Base-by-base conservation (phyloP, 495 filamentous ascomycete genomes). In the Cenococcum geophilum region DNA sequence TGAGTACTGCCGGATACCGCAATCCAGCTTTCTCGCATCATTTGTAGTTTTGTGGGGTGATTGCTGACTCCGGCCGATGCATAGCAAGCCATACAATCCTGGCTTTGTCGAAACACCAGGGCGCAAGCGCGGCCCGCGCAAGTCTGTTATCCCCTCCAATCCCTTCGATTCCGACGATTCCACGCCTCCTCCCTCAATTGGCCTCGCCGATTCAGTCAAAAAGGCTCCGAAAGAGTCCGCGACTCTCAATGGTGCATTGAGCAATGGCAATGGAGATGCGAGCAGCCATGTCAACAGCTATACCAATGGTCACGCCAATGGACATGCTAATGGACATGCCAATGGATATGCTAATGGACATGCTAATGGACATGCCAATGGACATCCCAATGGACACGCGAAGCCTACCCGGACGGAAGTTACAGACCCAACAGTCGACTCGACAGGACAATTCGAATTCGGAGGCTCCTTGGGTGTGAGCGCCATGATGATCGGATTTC, bases 401-500 rank as follows among this genome's bases (percentile, higher is more conserved):
- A 58, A 57, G 34, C 25, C 18, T 27, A 6, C 21, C 8, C 16
- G 32, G 10, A n/a, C 60, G 11, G n/a, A 14, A 8, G 18, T 52
- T 5, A 32, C 16, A 32, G 87, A 96, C 68, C 87, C 85, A 63
- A 89, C 83, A 73, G 70, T 96, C 61, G 90, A 97, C 75, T 78
- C 83, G 70, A 89, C 86, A 54, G 88, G 86, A 51, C 79, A 88
- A 59, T 89, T 87, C 70, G 93, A 98, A 69, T 97, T 98, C 69
- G 90, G 91, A 60, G 93, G 93, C 59, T 84, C 89, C 1, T 76
- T 75, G 52, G 92, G 92, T 58, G 84, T 90, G 23, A 72, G 77
- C 21, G 77, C 84, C 56, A 89, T 95, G 83, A 98, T 98, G 90
- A 78, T 93, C 61, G 86, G 84, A 50, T 98, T 97, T 74, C 93